Evolutionary conservation across 2,329 filamentous ascomycete species (phyloP), one percentile per base, ranked within the genome.

Genomic region (Xylaria arbuscula): DNA sequence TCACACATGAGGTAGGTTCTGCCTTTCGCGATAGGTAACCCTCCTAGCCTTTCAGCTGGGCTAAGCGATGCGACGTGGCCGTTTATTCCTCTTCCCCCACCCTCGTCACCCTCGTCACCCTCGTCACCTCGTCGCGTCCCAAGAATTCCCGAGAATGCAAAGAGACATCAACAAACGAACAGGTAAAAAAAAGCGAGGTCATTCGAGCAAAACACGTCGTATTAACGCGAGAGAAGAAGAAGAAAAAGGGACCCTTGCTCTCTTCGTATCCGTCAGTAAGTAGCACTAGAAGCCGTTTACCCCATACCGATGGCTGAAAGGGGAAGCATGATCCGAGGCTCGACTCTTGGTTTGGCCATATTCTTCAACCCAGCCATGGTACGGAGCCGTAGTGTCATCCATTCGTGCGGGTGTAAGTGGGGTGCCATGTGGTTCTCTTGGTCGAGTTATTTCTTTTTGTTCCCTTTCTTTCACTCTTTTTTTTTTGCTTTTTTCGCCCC

Each of bases 401-500:
- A 42, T 48, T 42, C 51, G 32, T 22, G 45, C 62, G 62, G 62
- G 62, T 64, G 40, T 11, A 40, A 58, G 62, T 64, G 62, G 62
- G 62, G 62, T 57, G 62, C 62, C 68, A 70, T 68, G 68, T 70
- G 68, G 65, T 64, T 57, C 50, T 56, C 36, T 67, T 60, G 50
- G 50, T 55, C 40, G 38, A 32, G 28, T 32, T 42, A 45, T 22
- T 57, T 47, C 60, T 11, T 61, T 15, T 65, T 62, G 38, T n/a
- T 5, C 28, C 28, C 28, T 28, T 28, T 28, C 28, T 5, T 28
- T 28, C 28, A 5, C 28, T 28, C 54, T 62, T 38, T 59, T 59
- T 47, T 62, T 50, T 10, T 60, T 38, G 15, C 19, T 57, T 61
- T 61, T 51, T 55, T 66, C 28, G 19, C 47, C 45, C 45, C 56